These are phyloP conservation scores for Reticulascus tulasneorum DNA, from an alignment of 2,329 filamentous ascomycete species.

Conservation along the genomic window DNA sequence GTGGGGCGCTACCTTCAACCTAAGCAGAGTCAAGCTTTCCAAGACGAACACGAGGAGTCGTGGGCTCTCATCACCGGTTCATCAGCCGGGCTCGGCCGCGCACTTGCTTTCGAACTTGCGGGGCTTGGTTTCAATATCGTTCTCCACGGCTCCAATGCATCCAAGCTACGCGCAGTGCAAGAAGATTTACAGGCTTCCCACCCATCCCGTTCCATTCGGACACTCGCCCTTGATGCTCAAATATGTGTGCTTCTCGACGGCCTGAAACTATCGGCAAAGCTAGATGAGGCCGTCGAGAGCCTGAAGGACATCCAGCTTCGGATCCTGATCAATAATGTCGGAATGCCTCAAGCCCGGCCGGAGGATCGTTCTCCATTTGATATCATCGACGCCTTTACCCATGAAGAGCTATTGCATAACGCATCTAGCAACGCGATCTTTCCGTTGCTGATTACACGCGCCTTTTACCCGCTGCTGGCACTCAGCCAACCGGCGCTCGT, in stretches of 20 bases:
- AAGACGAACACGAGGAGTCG: too few species aligned
- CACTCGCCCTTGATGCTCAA: conserved; percentile 40
- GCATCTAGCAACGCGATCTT: conserved; percentile 11
- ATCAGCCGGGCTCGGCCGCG: conserved; percentile 29
- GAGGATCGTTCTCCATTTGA: conserved; percentile 4
- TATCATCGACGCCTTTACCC: conserved; percentile 1
- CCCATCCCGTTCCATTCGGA: conserved; percentile 33
- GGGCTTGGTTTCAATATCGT: conserved; percentile 29
- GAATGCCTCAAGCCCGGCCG: conserved; percentile 6
- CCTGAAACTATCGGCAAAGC: too few species aligned
- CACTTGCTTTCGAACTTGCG: conserved; percentile 26
- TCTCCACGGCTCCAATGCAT: conserved; percentile 24
- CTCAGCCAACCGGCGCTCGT: conserved; percentile 8
- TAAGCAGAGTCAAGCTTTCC: too few species aligned
- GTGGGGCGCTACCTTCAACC: too few species aligned
- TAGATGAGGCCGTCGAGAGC: too few species aligned
- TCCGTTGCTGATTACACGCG: conserved; percentile 6
- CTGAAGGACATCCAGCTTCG: too few species aligned
- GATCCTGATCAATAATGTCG: conserved; percentile 18
- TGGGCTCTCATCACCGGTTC: conserved; percentile 30
- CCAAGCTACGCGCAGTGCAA: conserved; percentile 30
- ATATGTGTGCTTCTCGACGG: conserved; percentile 8
- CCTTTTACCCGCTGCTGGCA: conserved; percentile 4
- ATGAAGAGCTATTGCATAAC: too few species aligned
- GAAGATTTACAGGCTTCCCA: conserved; percentile 32